Base-by-base conservation (phyloP, 2,329 filamentous ascomycete species). In the Fusarium coicis region DNA sequence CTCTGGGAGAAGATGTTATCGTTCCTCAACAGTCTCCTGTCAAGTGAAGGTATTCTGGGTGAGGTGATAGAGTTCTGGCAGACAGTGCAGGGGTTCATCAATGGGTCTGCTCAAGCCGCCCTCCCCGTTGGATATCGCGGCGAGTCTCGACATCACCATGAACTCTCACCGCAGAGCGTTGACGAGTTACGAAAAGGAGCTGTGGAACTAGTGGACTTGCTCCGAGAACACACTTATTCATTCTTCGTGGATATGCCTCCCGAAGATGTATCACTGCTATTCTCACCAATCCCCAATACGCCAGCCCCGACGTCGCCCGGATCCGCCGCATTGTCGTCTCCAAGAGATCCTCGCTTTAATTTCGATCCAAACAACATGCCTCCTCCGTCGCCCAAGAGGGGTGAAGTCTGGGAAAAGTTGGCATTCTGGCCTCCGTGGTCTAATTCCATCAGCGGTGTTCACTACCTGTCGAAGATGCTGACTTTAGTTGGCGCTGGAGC, bases 51-150 rank as follows among this genome's bases (percentile, higher is more conserved):
- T 8, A 87, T 98, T 21, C 85, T 99, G 10, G 95, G 94, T 2
- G 96, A 99, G 80, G 89, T 98, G 4, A 84, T 97, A 23, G 95
- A 97, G 72, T 98, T 97, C 81, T 98, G 96, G 94, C 93, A 97
- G 74, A 96, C 92, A 19, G 92, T 95, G 0, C 92, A 97, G 77
- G 93, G 93, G 2, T 99, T 99, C 80, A 92, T 98, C 66, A 91
- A 94, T 50, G 96, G 95, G 23, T 94, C 90, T 72, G 93, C 93
- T 32, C 96, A 98, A 80, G 91, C 89, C 72, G 89, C 89, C 19
- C 85, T 99, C 61, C 96, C 96, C 0, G 86, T 89, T 44, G 95
- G 94, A 14, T 93, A 94, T 77, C 93, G 96, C 68, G 93, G 93
- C 28, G 92, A 95, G 78, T 97, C 94, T 62, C 88, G 90, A 54